Evolutionary conservation across 139 green algal genomes (phyloP), one percentile per base, ranked within the genome.

Genomic region (Trebouxia sp.): DNA sequence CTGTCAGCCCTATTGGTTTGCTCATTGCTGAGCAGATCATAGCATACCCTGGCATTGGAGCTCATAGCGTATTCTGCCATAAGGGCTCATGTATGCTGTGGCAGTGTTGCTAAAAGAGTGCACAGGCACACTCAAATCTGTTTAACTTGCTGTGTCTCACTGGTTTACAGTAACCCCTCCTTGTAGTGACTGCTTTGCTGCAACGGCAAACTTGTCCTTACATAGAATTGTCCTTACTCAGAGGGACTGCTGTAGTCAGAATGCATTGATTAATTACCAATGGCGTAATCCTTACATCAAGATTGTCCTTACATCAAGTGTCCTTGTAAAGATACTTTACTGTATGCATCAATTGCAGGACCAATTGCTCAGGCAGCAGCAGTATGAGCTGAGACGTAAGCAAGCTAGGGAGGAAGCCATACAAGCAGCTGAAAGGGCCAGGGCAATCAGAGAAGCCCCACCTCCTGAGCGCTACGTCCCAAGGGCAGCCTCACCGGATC

Each of bases 401-500:
- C 28, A 65, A 42, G 58, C 41, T 5, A 65, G 32, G 55, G 55
- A 62, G 42, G 58, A 65, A 38, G 53, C 38, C 3, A 50, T 28
- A 58, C 53, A 48, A n/a, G 50, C 41, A 45, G 78, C 41, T n/a
- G 78, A 82, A 47, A 69, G 50, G 38, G 78, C 43, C 11, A 69
- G 38, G 58, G 35, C 50, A 8, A 38, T 38, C 10, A 67, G 69
- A 22, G 42, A 77, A 39, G 42, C 69, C 69, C 69, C 69, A 39
- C 11, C 39, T 55, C 69, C 69, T 17, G 69, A 77, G 69, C 69
- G 69, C 69, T 77, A 77, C 38, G 41, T 77, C 26, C 69, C 69
- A 12, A 77, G 69, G 22, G 42, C 28, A 6, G 26, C 69, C 26
- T 58, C 69, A 22, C 69, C 69, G 24, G 26, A 28, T 37, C 39